A percentile compares a stretch with the other conserved stretches of the same genome.
These are phyloP conservation scores for Melaleuca alternifolia DNA, from an alignment of 345 rosid species.

Conservation along the genomic window DNA sequence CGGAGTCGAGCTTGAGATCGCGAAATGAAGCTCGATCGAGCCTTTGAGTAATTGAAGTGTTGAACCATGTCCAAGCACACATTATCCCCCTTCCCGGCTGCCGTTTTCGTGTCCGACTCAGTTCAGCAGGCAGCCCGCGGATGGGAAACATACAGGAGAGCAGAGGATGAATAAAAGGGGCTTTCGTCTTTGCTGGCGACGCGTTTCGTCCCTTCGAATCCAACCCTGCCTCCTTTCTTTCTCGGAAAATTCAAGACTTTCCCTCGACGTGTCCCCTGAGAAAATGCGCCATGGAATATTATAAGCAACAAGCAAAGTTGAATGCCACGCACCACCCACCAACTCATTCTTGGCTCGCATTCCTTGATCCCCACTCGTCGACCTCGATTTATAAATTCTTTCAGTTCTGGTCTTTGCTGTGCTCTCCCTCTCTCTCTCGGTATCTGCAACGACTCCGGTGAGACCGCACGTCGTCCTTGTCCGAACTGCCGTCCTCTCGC, in stretches of 20 bases:
- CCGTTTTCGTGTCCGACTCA: background rate
- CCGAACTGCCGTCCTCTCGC: background rate
- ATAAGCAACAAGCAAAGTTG: background rate
- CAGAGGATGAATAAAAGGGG: background rate
- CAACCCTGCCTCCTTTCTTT: background rate
- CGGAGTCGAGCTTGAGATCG: background rate
- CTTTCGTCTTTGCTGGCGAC: background rate
- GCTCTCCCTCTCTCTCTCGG: background rate
- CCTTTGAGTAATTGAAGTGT: background rate
- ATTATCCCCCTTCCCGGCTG: background rate
- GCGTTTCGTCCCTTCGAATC: background rate
- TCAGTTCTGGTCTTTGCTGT: background rate
- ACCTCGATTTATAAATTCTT: background rate
- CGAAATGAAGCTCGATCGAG: no score
- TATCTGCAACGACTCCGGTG: background rate
- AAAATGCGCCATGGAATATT: background rate
- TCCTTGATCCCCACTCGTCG: background rate
- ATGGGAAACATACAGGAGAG: background rate
- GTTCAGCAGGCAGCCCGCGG: background rate
- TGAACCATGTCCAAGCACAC: background rate
- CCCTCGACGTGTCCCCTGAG: background rate
- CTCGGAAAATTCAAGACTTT: background rate
- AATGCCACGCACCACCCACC: background rate
- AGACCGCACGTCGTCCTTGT: background rate
- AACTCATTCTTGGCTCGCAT: background rate